A percentile compares a stretch with the other conserved stretches of the same genome.
phyloP scores from a whole-genome alignment of 2,329 filamentous ascomycete genomes.

The Plenodomus tracheiphilus region DNA sequence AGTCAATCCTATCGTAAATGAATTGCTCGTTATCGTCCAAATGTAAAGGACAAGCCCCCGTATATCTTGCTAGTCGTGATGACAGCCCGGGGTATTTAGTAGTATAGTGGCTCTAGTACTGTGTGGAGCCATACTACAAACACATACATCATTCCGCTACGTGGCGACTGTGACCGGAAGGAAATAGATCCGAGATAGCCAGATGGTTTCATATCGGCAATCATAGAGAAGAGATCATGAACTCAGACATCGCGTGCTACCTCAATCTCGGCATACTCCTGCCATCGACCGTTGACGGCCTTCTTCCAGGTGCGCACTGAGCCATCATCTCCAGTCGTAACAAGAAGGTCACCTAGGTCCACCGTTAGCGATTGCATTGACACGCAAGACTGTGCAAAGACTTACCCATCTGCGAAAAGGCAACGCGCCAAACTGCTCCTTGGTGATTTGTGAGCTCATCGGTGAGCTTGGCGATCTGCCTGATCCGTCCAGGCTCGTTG shows the following conservation, averaged over 20 bases:
- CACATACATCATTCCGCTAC: not conserved
- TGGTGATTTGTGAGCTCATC: constrained; percentile 69
- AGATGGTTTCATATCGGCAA: not conserved
- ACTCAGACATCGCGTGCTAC: constrained; percentile 36
- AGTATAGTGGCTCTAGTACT: not conserved
- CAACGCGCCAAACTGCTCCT: constrained; percentile 74
- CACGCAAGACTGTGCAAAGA: not conserved
- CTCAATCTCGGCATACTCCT: constrained; percentile 54
- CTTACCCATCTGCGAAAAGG: constrained; percentile 60
- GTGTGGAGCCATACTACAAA: not conserved
- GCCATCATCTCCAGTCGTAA: constrained; percentile 77
- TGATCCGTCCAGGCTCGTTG: constrained; percentile 65
- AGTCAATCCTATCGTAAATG: too few relatives aligned
- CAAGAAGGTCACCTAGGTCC: constrained; percentile 68
- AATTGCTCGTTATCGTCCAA: too few relatives aligned
- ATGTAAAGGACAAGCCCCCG: too few relatives aligned
- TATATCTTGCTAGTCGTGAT: too few relatives aligned
- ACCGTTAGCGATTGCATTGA: constrained; percentile 36
- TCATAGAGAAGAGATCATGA: not conserved
- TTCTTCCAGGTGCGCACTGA: constrained; percentile 57
- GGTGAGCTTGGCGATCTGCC: constrained; percentile 65
- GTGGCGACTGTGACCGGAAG: not conserved
- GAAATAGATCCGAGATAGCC: not conserved
- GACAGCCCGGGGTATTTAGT: not conserved
- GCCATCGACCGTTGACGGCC: constrained; percentile 52